Evolutionary conservation across 768 basidiomycete genomes (phyloP).

Genomic region (Serendipita sp.): DNA sequence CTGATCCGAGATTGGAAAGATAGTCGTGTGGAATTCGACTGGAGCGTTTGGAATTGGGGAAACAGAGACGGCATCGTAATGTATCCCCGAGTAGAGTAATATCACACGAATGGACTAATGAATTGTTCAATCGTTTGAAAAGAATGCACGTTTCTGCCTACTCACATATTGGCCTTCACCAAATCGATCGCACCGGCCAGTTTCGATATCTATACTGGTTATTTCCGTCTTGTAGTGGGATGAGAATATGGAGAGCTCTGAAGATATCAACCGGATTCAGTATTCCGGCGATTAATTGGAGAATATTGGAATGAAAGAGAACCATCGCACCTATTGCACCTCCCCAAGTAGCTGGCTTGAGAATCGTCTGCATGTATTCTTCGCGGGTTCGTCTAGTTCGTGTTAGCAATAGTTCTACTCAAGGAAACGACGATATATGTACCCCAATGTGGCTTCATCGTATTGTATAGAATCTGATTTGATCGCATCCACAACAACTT

Average conservation of each 20-base stretch:
- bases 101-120: slow-evolving; percentile 33
- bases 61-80: slow-evolving; percentile 83
- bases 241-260: slow-evolving; percentile 60
- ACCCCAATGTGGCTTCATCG: slow-evolving; percentile 81
- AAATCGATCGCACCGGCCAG: slow-evolving; percentile 77
- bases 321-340: slow-evolving; percentile 66
- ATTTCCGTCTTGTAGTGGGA: slow-evolving; percentile 75
- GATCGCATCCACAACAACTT: slow-evolving; percentile 79
- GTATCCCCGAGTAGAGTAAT: slow-evolving; percentile 89
- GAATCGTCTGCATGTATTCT: slow-evolving; percentile 68
- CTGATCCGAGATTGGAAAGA: slow-evolving; percentile 45
- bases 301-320: background rate
- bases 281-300: background rate
- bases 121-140: background rate
- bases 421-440: slow-evolving; percentile 8
- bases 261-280: background rate
- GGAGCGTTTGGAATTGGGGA: slow-evolving; percentile 66
- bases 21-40: slow-evolving; percentile 75
- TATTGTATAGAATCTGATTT: slow-evolving; percentile 52
- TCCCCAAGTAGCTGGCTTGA: slow-evolving; percentile 73
- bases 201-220: slow-evolving; percentile 79
- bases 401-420: slow-evolving; percentile 3
- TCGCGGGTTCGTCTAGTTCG: slow-evolving; percentile 40
- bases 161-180: slow-evolving; percentile 32
- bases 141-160: slow-evolving; percentile 8